Percentiles rank a stretch among this genome's conserved stretches.
Conservation (phyloP, 2,329 filamentous ascomycete genomes). For the Epichloe amarillans region DNA sequence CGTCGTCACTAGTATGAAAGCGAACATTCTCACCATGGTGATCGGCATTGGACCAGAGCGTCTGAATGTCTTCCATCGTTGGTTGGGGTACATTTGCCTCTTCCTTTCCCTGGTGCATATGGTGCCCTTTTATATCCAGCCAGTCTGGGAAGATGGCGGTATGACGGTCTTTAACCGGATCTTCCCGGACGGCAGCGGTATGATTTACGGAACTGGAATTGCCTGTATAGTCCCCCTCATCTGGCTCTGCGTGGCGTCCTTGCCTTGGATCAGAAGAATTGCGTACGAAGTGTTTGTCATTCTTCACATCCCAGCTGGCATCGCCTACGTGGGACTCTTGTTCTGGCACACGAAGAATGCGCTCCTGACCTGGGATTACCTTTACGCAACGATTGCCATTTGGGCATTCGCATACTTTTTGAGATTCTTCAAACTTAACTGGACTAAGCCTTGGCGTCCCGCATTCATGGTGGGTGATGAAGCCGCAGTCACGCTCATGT, state of each 20-base stretch:
- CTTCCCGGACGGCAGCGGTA: constrained; percentile 49
- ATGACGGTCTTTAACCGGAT: constrained; percentile 56
- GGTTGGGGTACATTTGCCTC: constrained; percentile 77
- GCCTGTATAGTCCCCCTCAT: constrained; percentile 69
- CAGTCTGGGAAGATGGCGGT: constrained; percentile 70
- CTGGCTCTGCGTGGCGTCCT: constrained; percentile 74
- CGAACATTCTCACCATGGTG: constrained; percentile 69
- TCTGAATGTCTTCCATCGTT: constrained; percentile 85
- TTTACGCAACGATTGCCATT: constrained; percentile 68
- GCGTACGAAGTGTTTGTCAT: constrained; percentile 80
- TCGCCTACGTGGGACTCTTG: constrained; percentile 68
- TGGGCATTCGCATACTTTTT: constrained; percentile 63
- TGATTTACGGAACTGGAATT: constrained; percentile 76
- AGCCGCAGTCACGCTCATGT: constrained; percentile 75
- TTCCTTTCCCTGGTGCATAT: constrained; percentile 74
- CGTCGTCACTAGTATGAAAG: constrained; percentile 77
- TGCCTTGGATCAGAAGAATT: constrained; percentile 61
- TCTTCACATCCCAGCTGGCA: constrained; percentile 69
- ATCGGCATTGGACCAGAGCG: constrained; percentile 88
- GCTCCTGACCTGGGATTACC: constrained; percentile 77
- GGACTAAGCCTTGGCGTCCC: constrained; percentile 65
- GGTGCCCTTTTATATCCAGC: constrained; percentile 80
- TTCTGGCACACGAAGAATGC: constrained; percentile 97
- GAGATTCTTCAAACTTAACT: constrained; percentile 79
- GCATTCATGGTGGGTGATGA: constrained; percentile 85